Evolutionary conservation across 805 yeast genomes (phyloP).

Genomic region (Yamadazyma kitorensis): DNA sequence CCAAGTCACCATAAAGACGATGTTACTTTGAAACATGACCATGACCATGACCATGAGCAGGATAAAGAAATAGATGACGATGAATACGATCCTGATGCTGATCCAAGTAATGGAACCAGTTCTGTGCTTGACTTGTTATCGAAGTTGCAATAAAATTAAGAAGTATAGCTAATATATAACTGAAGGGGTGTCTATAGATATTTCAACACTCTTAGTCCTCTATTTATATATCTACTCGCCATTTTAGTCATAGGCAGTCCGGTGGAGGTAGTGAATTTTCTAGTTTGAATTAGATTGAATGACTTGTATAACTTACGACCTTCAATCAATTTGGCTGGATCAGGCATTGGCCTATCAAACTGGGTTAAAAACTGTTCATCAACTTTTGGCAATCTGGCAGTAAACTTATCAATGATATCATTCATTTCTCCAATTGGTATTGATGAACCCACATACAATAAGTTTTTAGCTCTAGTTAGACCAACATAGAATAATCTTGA

Average conservation of each 20-base stretch:
- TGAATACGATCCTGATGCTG: slow-evolving; percentile 17
- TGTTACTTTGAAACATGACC: slow-evolving; percentile 15
- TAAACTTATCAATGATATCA: slow-evolving; percentile 9
- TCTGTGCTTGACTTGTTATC: slow-evolving; percentile 30
- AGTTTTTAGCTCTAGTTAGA: slow-evolving; percentile 56
- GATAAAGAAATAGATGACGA: slow-evolving; percentile 19
- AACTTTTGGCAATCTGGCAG: slow-evolving; percentile 13
- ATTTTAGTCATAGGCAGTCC: too few species aligned
- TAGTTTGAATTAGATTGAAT: slow-evolving; percentile 2
- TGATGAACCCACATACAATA: slow-evolving; percentile 35
- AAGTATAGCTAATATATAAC: not conserved
- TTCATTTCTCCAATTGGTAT: slow-evolving; percentile 7
- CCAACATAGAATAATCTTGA: slow-evolving; percentile 60
- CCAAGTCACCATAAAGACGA: too few species aligned
- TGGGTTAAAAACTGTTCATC: slow-evolving; percentile 3
- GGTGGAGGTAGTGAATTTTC: too few species aligned
- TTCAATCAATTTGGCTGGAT: slow-evolving; percentile 4
- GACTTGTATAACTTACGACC: slow-evolving; percentile 6
- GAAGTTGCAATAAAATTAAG: slow-evolving; percentile 1
- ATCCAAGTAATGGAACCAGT: slow-evolving; percentile 3
- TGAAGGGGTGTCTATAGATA: too few species aligned
- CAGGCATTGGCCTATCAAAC: slow-evolving; percentile 11
- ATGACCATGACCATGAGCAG: slow-evolving; percentile 21
- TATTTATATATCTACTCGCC: too few species aligned
- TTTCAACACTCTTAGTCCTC: too few species aligned